Percentiles rank a stretch among this genome's conserved stretches.
Conservation (phyloP, 805 yeast genomes). For the Candida endomychidarum region DNA sequence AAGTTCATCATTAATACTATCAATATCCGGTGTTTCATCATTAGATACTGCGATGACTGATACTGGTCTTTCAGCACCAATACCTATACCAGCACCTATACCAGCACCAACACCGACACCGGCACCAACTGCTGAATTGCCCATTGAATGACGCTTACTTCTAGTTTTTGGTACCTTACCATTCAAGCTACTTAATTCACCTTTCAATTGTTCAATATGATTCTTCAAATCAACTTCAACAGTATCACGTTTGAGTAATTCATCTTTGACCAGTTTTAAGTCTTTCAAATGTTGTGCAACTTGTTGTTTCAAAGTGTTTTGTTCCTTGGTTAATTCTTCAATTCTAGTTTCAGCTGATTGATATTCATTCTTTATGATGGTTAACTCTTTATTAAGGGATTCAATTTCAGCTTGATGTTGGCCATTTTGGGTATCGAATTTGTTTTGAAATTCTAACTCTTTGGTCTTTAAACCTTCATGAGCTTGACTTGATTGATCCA, state of each 20-base stretch:
- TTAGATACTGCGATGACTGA: slow-evolving; percentile 60
- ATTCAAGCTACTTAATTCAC: slow-evolving; percentile 50
- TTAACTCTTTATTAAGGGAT: slow-evolving; percentile 55
- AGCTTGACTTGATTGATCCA: slow-evolving; percentile 54
- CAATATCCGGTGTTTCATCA: slow-evolving; percentile 54
- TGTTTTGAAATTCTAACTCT: slow-evolving; percentile 52
- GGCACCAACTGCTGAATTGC: slow-evolving; percentile 5
- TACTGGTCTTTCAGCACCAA: slow-evolving; percentile 48
- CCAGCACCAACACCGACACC: slow-evolving; percentile 18
- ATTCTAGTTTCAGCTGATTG: slow-evolving; percentile 58
- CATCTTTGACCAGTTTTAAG: slow-evolving; percentile 58
- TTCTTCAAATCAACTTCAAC: slow-evolving; percentile 66
- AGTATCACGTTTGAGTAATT: slow-evolving; percentile 56
- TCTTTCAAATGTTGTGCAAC: slow-evolving; percentile 61
- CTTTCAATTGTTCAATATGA: slow-evolving; percentile 55
- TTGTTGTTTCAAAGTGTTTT: slow-evolving; percentile 61
- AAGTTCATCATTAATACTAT: slow-evolving; percentile 73
- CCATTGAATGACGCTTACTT: slow-evolving; percentile 41
- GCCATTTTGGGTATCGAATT: slow-evolving; percentile 42
- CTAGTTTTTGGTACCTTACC: slow-evolving; percentile 33
- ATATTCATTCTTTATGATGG: slow-evolving; percentile 53
- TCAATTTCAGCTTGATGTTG: slow-evolving; percentile 51
- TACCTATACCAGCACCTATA: slow-evolving; percentile 7
- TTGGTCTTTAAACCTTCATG: slow-evolving; percentile 55
- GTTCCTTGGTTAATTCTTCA: slow-evolving; percentile 58